A percentile compares a stretch with the other conserved stretches of the same genome.
phyloP scores from a whole-genome alignment of 352 stramenopile genomes.

The Phytophthora idaei region DNA sequence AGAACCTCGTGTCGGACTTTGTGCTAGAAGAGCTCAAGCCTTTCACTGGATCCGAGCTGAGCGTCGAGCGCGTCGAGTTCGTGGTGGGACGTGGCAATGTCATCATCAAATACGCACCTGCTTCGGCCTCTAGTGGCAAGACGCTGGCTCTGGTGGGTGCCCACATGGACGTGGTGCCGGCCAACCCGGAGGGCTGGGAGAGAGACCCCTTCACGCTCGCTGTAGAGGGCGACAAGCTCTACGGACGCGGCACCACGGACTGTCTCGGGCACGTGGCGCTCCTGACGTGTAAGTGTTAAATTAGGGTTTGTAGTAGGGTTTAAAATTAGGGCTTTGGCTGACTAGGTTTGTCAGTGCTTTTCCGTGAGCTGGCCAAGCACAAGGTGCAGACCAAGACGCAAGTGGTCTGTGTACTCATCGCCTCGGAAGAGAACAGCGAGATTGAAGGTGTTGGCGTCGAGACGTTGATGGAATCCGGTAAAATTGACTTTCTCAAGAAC shows the following conservation, averaged over 20 bases:
- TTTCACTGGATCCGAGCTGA: constrained; percentile 68
- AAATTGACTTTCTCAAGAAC: constrained; percentile 94
- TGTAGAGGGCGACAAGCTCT: constrained; percentile 92
- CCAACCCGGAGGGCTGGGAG: constrained; percentile 91
- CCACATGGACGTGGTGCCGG: constrained; percentile 93
- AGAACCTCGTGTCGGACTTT: constrained; percentile 89
- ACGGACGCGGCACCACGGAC: constrained; percentile 92
- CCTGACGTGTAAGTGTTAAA: constrained; percentile 66
- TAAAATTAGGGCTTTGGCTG: not conserved
- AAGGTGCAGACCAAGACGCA: constrained; percentile 75
- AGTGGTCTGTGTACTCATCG: constrained; percentile 91
- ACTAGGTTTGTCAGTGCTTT: constrained; percentile 41
- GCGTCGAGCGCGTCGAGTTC: constrained; percentile 84
- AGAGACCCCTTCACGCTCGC: constrained; percentile 88
- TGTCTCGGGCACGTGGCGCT: constrained; percentile 93
- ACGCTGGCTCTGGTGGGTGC: constrained; percentile 89
- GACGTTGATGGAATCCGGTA: constrained; percentile 84
- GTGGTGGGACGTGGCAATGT: constrained; percentile 88
- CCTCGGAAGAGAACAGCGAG: constrained; percentile 86
- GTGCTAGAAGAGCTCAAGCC: constrained; percentile 85
- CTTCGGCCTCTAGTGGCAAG: constrained; percentile 51
- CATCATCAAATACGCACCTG: constrained; percentile 89
- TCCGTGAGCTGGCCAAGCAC: constrained; percentile 76
- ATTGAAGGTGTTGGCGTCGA: constrained; percentile 90
- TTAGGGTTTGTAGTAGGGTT: constrained; percentile 6